These are phyloP conservation scores for Schizosaccharomyces japonicus DNA, from an alignment of 805 yeast genomes.

Conservation along the genomic window DNA sequence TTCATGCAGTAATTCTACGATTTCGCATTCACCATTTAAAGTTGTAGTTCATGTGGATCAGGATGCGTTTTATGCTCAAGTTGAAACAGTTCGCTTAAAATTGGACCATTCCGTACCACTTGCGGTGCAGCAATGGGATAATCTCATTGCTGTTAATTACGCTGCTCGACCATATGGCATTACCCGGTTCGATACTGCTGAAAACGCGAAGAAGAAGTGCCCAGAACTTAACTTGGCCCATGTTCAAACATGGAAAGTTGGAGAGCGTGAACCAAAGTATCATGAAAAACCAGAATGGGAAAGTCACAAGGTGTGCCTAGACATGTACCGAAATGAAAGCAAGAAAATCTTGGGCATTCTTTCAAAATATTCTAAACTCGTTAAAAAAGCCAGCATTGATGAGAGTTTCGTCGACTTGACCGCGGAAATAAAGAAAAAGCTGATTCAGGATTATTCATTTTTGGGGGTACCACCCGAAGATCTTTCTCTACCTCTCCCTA, in stretches of 20 bases:
- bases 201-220: slow-evolving; percentile 49
- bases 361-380: slow-evolving; percentile 30
- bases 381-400: slow-evolving; percentile 89
- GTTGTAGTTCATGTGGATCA: slow-evolving; percentile 70
- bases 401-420: slow-evolving; percentile 80
- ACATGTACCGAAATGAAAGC: slow-evolving; percentile 75
- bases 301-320: slow-evolving; percentile 62
- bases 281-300: slow-evolving; percentile 34
- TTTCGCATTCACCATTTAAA: slow-evolving; percentile 24
- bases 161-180: slow-evolving; percentile 75
- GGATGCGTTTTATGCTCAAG: slow-evolving; percentile 87
- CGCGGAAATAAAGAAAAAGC: slow-evolving; percentile 25
- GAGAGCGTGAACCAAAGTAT: slow-evolving; percentile 66
- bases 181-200: slow-evolving; percentile 47
- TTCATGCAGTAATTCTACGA: background rate
- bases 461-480: slow-evolving; percentile 12
- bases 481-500: slow-evolving; percentile 20
- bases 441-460: slow-evolving; percentile 26
- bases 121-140: slow-evolving; percentile 83
- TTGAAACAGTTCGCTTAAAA: slow-evolving; percentile 55
- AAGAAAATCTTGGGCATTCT: slow-evolving; percentile 51
- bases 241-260: slow-evolving; percentile 79
- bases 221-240: slow-evolving; percentile 59
- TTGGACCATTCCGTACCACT: slow-evolving; percentile 50
- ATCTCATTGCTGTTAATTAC: slow-evolving; percentile 58